phyloP scores from a whole-genome alignment of 2,329 filamentous ascomycete genomes.

The Aspergillus amoenus region DNA sequence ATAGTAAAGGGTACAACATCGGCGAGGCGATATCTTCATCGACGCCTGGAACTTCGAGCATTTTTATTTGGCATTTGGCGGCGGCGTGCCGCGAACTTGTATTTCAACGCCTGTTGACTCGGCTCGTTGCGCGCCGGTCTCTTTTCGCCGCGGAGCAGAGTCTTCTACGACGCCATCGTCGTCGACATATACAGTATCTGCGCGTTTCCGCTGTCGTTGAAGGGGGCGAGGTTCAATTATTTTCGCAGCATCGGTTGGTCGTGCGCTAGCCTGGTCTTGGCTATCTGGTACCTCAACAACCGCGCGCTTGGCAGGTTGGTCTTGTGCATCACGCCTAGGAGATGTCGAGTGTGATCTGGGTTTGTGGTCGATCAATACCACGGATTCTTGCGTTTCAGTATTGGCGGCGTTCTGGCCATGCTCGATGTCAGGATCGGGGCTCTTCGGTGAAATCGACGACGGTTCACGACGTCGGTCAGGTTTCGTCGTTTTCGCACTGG shows the following conservation, averaged over 20 bases:
- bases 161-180: slow-evolving; percentile 5
- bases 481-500: neutral
- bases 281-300: slow-evolving; percentile 31
- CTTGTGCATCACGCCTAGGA: neutral
- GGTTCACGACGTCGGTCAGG: neutral
- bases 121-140: neutral
- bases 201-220: neutral
- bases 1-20: neutral
- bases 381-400: neutral
- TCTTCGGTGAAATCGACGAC: neutral
- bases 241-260: neutral
- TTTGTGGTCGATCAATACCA: neutral
- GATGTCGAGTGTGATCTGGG: neutral
- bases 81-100: slow-evolving; percentile 28
- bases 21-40: neutral
- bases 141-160: neutral
- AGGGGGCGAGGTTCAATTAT: neutral
- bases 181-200: neutral
- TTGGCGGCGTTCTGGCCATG: neutral
- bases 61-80: slow-evolving; percentile 3
- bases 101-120: slow-evolving; percentile 11
- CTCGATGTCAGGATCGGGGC: neutral
- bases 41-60: neutral
- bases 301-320: slow-evolving; percentile 3
- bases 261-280: slow-evolving; percentile 21